These are phyloP conservation scores for Volvox africanus DNA, from an alignment of 139 green algal genomes.

Conservation along the genomic window DNA sequence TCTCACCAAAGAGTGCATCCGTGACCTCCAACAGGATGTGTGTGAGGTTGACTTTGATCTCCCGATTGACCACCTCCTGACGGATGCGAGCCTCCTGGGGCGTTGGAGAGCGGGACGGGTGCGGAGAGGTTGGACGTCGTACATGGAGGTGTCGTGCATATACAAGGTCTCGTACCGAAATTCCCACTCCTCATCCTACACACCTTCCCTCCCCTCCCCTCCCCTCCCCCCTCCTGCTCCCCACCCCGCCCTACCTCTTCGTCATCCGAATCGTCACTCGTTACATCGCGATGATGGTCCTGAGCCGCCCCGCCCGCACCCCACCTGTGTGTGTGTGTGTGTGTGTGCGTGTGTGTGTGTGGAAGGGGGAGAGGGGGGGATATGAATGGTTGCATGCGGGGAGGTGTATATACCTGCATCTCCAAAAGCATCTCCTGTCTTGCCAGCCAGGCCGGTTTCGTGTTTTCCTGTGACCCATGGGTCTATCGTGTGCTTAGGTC, in stretches of 20 bases:
- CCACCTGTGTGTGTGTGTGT: too few relatives aligned
- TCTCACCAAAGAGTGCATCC: slow-evolving; percentile 72
- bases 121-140: neutral
- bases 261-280: neutral
- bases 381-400: too few relatives aligned
- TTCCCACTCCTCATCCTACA: neutral
- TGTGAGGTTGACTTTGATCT: slow-evolving; percentile 70
- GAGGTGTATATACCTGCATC: too few relatives aligned
- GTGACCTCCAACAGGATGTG: slow-evolving; percentile 75
- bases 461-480: too few relatives aligned
- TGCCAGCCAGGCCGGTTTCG: too few relatives aligned
- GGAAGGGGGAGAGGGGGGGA: too few relatives aligned
- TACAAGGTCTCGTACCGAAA: neutral
- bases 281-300: neutral
- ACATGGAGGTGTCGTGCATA: neutral
- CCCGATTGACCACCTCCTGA: slow-evolving; percentile 42
- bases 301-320: neutral
- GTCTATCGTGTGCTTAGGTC: too few relatives aligned
- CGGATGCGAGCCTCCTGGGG: neutral
- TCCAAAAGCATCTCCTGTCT: too few relatives aligned
- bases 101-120: neutral
- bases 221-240: neutral
- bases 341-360: too few relatives aligned
- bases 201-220: neutral
- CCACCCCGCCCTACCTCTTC: neutral